phyloP scores from a whole-genome alignment of 2,329 filamentous ascomycete genomes.

The Malbranchea cinnamomea region DNA sequence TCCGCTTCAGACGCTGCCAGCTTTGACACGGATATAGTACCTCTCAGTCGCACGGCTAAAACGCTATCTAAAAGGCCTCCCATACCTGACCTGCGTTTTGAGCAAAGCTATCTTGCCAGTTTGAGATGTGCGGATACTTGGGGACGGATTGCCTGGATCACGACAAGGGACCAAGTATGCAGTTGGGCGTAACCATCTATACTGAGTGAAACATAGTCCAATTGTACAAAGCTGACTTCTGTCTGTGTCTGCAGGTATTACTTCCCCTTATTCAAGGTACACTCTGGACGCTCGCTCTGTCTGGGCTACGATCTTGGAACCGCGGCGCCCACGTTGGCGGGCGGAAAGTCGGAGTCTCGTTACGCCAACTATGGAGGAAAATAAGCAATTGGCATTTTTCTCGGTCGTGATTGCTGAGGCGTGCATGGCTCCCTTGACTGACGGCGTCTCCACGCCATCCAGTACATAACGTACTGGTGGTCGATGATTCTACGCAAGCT shows the following conservation, averaged over 20 bases:
- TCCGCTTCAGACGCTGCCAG: conserved; percentile 27
- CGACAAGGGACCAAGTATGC: conserved; percentile 68
- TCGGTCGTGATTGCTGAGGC: conserved; percentile 10
- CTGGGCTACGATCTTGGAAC: conserved; percentile 88
- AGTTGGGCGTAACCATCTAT: background rate
- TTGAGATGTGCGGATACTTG: conserved; percentile 65
- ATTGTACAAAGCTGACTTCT: background rate
- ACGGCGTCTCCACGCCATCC: too few relatives aligned
- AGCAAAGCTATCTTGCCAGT: conserved; percentile 93
- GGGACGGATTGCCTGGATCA: conserved; percentile 71
- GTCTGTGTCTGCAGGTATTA: conserved; percentile 44
- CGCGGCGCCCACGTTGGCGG: conserved; percentile 61
- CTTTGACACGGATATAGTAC: conserved; percentile 34
- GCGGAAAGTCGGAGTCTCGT: conserved; percentile 56
- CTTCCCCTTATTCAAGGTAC: conserved; percentile 79
- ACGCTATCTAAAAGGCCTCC: conserved; percentile 38
- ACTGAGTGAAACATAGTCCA: background rate
- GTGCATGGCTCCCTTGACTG: too few relatives aligned
- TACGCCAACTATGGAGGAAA: conserved; percentile 86
- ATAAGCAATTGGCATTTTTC: conserved; percentile 83
- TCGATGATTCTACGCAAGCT: too few relatives aligned
- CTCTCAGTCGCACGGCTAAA: conserved; percentile 21
- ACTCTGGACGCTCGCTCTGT: conserved; percentile 70
- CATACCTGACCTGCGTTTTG: conserved; percentile 73
- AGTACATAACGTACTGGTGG: too few relatives aligned